A percentile compares a stretch with the other conserved stretches of the same genome.
Conservation (phyloP, 164 flowering plant genomes). For the Vitis labrusca region DNA sequence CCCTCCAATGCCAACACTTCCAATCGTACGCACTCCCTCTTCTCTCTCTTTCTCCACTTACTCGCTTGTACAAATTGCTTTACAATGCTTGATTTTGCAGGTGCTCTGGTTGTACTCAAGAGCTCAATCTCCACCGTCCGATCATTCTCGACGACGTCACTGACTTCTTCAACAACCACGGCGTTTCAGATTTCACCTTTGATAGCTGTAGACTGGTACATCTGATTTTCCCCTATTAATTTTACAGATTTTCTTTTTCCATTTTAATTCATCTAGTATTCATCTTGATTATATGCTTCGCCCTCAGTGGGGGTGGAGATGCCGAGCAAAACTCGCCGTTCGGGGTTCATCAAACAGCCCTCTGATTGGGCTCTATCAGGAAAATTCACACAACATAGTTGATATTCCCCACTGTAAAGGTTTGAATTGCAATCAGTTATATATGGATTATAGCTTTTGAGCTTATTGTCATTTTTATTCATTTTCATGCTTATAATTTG, state of each 20-base stretch:
- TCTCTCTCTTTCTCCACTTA: neutral
- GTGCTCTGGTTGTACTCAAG: constrained; percentile 88
- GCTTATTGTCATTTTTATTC: neutral
- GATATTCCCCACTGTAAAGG: constrained; percentile 92
- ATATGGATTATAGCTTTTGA: neutral
- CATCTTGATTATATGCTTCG: neutral
- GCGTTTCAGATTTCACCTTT: constrained; percentile 63
- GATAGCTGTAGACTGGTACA: constrained; percentile 68
- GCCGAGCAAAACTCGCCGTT: constrained; percentile 93
- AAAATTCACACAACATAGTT: constrained; percentile 81
- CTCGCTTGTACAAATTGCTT: neutral
- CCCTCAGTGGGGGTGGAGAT: constrained; percentile 86
- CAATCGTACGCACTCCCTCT: constrained; percentile 49
- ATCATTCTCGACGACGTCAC: constrained; percentile 53
- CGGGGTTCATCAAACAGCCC: constrained; percentile 76
- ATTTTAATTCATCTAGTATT: neutral
- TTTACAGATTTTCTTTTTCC: neutral
- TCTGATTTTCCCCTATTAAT: neutral
- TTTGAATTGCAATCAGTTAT: constrained; percentile 5
- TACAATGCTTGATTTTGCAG: constrained; percentile 31
- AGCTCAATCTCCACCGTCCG: constrained; percentile 76
- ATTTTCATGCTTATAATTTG: neutral
- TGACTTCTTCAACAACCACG: constrained; percentile 57
- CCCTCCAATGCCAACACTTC: constrained; percentile 87
- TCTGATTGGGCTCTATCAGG: constrained; percentile 79